phyloP scores from a whole-genome alignment of 805 yeast genomes.

The Myxozyma melibiosi region DNA sequence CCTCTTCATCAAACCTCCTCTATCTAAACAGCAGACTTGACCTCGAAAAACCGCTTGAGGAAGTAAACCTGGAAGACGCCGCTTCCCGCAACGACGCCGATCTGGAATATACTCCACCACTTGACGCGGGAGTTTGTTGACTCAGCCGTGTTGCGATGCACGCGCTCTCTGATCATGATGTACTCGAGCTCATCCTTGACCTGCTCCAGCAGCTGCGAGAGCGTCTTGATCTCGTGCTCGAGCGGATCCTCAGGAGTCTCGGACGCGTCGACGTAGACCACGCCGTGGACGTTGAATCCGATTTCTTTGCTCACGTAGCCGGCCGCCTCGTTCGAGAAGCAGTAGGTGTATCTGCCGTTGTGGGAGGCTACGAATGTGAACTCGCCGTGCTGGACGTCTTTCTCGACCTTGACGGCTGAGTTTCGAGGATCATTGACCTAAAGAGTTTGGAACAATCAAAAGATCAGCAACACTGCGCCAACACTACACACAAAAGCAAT shows the following conservation, averaged over 20 bases:
- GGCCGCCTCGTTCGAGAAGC: constrained; percentile 86
- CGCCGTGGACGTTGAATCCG: constrained; percentile 93
- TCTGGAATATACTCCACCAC: constrained; percentile 96
- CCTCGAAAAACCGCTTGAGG: constrained; percentile 93
- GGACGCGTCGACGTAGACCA: constrained; percentile 73
- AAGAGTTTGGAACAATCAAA: no score
- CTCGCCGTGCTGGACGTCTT: constrained; percentile 78
- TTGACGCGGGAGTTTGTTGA: constrained; percentile 95
- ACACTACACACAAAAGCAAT: background rate
- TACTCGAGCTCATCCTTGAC: constrained; percentile 89
- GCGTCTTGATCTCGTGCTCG: constrained; percentile 78
- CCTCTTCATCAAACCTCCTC: no score
- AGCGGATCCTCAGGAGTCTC: constrained; percentile 43
- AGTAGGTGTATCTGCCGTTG: constrained; percentile 78
- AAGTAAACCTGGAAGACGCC: constrained; percentile 92
- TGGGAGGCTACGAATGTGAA: constrained; percentile 63
- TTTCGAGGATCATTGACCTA: constrained; percentile 55
- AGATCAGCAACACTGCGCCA: background rate
- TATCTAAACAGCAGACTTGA: constrained; percentile 74
- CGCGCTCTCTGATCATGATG: constrained; percentile 92
- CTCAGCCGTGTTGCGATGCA: constrained; percentile 98
- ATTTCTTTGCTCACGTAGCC: constrained; percentile 80
- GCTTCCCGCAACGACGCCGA: constrained; percentile 80
- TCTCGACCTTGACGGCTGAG: constrained; percentile 52
- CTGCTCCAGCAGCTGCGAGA: constrained; percentile 75